A percentile compares a stretch with the other conserved stretches of the same genome.
Conservation (phyloP, 495 filamentous ascomycete species). For the Penicillium arizonense region DNA sequence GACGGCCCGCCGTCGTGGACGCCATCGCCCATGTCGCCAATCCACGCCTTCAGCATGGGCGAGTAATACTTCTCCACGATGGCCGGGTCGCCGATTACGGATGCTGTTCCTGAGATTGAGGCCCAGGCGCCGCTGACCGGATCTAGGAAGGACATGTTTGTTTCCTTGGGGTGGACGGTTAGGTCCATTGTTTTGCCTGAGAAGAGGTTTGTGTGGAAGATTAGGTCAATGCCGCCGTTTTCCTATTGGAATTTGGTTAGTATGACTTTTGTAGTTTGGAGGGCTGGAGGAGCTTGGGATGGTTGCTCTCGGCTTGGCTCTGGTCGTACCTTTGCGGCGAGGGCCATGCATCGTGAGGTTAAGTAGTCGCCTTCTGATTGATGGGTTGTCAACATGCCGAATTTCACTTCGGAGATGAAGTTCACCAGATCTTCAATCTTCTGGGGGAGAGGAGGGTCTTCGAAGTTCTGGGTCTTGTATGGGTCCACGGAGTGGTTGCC, state of each 20-base stretch:
- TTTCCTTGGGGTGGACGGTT: conserved; percentile 61
- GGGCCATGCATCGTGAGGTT: conserved; percentile 83
- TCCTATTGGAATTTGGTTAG: conserved; percentile 49
- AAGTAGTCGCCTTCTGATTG: conserved; percentile 70
- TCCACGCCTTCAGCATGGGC: conserved; percentile 74
- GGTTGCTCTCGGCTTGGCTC: neutral
- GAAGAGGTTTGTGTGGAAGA: conserved; percentile 94
- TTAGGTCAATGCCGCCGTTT: conserved; percentile 74
- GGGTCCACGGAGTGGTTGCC: conserved; percentile 68
- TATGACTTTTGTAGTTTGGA: neutral
- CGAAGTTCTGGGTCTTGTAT: conserved; percentile 71
- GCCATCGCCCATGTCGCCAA: conserved; percentile 88
- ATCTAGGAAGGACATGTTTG: conserved; percentile 87
- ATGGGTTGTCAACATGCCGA: conserved; percentile 71
- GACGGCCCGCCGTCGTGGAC: conserved; percentile 77
- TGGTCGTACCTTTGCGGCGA: conserved; percentile 71
- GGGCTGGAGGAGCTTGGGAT: neutral
- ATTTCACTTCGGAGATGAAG: conserved; percentile 72
- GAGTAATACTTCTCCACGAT: conserved; percentile 77
- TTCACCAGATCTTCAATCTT: conserved; percentile 74
- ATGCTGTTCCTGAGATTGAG: conserved; percentile 71
- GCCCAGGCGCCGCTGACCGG: conserved; percentile 69
- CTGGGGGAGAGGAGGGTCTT: conserved; percentile 61
- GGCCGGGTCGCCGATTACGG: conserved; percentile 64
- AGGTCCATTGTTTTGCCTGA: conserved; percentile 90